Evolutionary conservation across 495 filamentous ascomycete species (phyloP).

Genomic region (Beverwykella pulmonaria): DNA sequence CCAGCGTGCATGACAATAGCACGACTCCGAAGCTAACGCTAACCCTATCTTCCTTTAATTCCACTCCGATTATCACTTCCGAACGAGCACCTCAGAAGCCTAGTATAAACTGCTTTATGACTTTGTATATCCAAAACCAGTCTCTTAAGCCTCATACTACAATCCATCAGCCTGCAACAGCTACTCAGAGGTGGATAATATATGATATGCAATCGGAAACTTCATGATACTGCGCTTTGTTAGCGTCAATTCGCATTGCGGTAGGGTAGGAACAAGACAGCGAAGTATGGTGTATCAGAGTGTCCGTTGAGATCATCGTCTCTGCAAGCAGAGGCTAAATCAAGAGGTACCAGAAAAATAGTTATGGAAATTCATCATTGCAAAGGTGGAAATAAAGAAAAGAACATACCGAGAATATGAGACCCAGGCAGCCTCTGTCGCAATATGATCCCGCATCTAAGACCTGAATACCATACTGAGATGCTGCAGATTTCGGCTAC

Average conservation of each 20-base stretch:
- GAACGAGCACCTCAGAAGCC: too few relatives aligned
- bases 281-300: slow-evolving; percentile 38
- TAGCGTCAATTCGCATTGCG: not conserved
- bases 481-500: too few relatives aligned
- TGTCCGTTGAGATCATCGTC: slow-evolving; percentile 50
- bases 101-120: too few relatives aligned
- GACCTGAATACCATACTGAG: too few relatives aligned
- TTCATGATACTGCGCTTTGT: not conserved
- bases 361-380: slow-evolving; percentile 42
- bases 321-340: slow-evolving; percentile 36
- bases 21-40: too few relatives aligned
- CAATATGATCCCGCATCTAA: not conserved
- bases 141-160: too few relatives aligned
- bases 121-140: too few relatives aligned
- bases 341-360: slow-evolving; percentile 53
- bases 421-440: not conserved
- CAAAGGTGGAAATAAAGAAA: not conserved
- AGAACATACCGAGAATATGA: not conserved
- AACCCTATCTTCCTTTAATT: not conserved
- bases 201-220: too few relatives aligned
- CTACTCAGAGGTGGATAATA: too few relatives aligned
- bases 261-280: not conserved
- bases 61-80: too few relatives aligned
- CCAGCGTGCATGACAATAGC: not conserved
- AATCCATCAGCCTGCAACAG: too few relatives aligned